Evolutionary conservation across 306 rosid genomes (phyloP), one percentile per base, ranked within the genome.

Genomic region (Casuarina cunninghamiana): DNA sequence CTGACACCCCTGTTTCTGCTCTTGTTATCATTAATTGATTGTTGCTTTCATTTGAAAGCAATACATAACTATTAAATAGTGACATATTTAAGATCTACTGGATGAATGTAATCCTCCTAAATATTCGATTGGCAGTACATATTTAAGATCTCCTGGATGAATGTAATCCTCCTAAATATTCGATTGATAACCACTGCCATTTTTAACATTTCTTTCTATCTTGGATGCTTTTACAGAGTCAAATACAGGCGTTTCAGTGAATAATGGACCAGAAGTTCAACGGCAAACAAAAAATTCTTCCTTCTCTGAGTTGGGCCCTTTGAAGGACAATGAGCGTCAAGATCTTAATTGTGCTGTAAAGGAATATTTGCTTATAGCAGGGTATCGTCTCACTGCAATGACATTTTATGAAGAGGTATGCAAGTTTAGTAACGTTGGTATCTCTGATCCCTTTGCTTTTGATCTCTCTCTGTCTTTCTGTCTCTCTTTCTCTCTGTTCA

Each of bases 391-490:
- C 53, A 93, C 99, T 70, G 99, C 97, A 78, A 91, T 95, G 99
- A 95, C 99, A 42, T 93, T 95, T 88, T 95, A 90, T 80, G 99
- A 95, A 83, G 99, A 95, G 96, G 99, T 88, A 85, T 82, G 88
- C 62, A 58, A 75, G 69, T 66, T 49, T 46, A 41, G 37, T 26
- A 10, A 32, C 62, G 5, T 55, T 72, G 49, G 10, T 15, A 51
- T 54, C 11, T 10, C n/a, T 48, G 57, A 7, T 44, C 55, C 17
- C 54, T 45, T 38, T 60, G 43, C 57, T 67, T 53, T 53, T 55
- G 9, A 63, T 62, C 38, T 69, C 79, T 75, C 35, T 73, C 53
- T 12, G 74, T 50, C 16, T 5, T 13, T 17, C 62, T 26, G 75
- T 74, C 54, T 75, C 46, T 71, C 62, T 19, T 79, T 66, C 5